phyloP scores from a whole-genome alignment of 2,329 filamentous ascomycete species.

The Talaromyces pinophilus region DNA sequence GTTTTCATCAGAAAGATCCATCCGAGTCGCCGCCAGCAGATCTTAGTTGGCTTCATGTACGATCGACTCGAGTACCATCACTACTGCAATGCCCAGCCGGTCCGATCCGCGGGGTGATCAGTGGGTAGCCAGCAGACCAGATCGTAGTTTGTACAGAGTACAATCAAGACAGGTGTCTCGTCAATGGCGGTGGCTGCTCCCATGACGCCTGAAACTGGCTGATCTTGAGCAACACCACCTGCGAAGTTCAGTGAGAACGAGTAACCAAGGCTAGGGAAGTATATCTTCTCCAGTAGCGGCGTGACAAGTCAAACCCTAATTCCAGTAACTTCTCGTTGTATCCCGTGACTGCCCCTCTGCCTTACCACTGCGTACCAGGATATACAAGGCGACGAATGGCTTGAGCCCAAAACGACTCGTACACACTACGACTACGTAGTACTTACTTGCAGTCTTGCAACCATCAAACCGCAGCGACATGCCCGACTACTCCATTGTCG shows the following conservation, averaged over 20 bases:
- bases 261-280: not conserved
- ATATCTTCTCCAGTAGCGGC: not conserved
- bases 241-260: not conserved
- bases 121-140: not conserved
- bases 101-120: conserved; percentile 11
- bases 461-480: no score
- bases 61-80: not conserved
- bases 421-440: not conserved
- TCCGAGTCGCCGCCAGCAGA: not conserved
- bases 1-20: not conserved
- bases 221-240: not conserved
- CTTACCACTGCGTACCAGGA: not conserved
- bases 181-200: not conserved
- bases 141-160: not conserved
- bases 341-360: not conserved
- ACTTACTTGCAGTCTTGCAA: not conserved
- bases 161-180: not conserved
- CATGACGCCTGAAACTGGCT: not conserved
- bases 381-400: not conserved
- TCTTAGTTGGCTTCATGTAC: not conserved
- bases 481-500: not conserved
- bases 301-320: not conserved
- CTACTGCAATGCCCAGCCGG: conserved; percentile 7
- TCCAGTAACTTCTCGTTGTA: not conserved
- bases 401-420: not conserved